These are phyloP conservation scores for Daldinia concentrica DNA, from an alignment of 495 filamentous ascomycete species.

Conservation along the genomic window DNA sequence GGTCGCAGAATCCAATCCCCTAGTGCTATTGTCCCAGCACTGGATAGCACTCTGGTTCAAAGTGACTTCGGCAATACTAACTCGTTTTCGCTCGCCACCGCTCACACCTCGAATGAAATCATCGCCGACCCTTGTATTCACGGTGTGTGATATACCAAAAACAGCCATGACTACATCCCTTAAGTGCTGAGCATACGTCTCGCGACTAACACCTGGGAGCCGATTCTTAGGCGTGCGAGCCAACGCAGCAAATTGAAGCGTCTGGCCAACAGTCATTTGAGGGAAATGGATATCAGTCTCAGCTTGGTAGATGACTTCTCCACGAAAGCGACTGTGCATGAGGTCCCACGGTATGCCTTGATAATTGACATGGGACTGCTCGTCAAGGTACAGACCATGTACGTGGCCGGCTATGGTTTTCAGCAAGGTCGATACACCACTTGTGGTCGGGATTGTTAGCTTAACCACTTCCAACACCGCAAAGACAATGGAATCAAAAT, in stretches of 20 bases:
- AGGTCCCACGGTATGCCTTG: slow-evolving; percentile 56
- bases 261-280: slow-evolving; percentile 72
- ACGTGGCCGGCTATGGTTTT: slow-evolving; percentile 77
- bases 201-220: slow-evolving; percentile 66
- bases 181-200: slow-evolving; percentile 72
- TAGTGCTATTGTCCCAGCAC: slow-evolving; percentile 64
- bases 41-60: slow-evolving; percentile 57
- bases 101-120: slow-evolving; percentile 77
- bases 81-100: slow-evolving; percentile 65
- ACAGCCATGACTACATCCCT: slow-evolving; percentile 75
- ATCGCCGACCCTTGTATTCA: slow-evolving; percentile 84
- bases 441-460: background rate
- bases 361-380: slow-evolving; percentile 60
- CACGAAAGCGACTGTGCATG: slow-evolving; percentile 68
- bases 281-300: slow-evolving; percentile 74
- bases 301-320: slow-evolving; percentile 70
- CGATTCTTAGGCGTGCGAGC: slow-evolving; percentile 76
- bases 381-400: slow-evolving; percentile 58
- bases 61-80: slow-evolving; percentile 63
- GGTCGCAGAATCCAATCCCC: slow-evolving; percentile 62
- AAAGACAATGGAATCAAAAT: background rate
- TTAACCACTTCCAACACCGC: background rate
- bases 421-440: slow-evolving; percentile 65
- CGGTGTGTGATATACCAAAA: slow-evolving; percentile 68
- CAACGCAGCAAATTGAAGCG: slow-evolving; percentile 68